Conservation (phyloP, 2,329 filamentous ascomycete species). For the Trichothecium roseum region DNA sequence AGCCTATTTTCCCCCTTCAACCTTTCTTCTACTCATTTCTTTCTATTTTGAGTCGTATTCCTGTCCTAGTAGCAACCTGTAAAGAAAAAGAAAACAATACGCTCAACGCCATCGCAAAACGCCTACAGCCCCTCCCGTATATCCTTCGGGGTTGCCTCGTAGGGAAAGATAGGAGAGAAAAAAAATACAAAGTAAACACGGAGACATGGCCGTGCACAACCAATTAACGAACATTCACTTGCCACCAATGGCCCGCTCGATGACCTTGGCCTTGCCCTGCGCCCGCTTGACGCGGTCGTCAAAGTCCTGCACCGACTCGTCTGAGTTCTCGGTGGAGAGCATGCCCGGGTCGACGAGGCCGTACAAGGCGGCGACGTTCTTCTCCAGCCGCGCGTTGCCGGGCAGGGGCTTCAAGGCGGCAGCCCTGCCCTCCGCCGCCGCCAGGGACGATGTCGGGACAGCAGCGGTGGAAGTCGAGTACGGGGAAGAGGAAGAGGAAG, state of each 20-base stretch:
- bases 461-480: neutral
- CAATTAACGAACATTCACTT: no score
- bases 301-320: conserved; percentile 83
- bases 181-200: no score
- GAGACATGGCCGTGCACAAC: no score
- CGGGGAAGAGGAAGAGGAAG: conserved; percentile 2
- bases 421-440: no score
- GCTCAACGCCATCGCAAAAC: neutral
- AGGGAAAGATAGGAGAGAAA: neutral
- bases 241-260: conserved; percentile 55
- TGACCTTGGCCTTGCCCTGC: conserved; percentile 72
- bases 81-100: neutral
- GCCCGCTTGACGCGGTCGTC: conserved; percentile 82
- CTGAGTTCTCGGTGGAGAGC: conserved; percentile 70
- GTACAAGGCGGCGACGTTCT: conserved; percentile 66
- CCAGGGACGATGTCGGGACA: neutral
- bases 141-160: neutral
- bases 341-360: conserved; percentile 70
- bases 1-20: conserved; percentile 1
- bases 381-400: conserved; percentile 56
- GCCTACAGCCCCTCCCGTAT: neutral
- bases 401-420: conserved; percentile 25
- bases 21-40: conserved; percentile 9
- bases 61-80: conserved; percentile 1
- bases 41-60: neutral